Conservation (phyloP, 2,329 filamentous ascomycete species). For the Stachybotrys chartarum region DNA sequence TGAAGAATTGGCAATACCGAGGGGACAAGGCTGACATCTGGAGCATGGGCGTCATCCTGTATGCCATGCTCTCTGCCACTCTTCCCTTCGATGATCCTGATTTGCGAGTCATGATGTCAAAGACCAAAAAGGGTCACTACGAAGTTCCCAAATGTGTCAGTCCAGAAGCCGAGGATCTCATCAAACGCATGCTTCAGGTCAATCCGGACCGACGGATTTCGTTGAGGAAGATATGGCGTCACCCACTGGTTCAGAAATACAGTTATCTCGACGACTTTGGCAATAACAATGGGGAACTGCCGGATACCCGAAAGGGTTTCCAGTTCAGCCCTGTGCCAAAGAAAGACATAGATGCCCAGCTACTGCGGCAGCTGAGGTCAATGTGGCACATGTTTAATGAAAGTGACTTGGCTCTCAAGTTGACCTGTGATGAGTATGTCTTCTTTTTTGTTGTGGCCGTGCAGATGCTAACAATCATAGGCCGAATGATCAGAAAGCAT, state of each 20-base stretch:
- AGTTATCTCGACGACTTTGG: constrained; percentile 65
- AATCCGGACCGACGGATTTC: constrained; percentile 74
- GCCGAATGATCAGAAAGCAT: constrained; percentile 84
- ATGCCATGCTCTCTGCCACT: constrained; percentile 74
- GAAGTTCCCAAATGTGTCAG: constrained; percentile 57
- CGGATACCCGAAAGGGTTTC: constrained; percentile 54
- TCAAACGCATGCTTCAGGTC: constrained; percentile 70
- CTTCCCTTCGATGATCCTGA: constrained; percentile 74
- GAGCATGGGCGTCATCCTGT: constrained; percentile 88
- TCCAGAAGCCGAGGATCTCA: constrained; percentile 66
- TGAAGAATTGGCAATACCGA: constrained; percentile 68
- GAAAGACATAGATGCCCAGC: constrained; percentile 70
- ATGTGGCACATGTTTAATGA: constrained; percentile 85
- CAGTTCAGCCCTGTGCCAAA: constrained; percentile 50
- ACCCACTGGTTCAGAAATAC: constrained; percentile 81
- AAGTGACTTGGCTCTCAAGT: constrained; percentile 59
- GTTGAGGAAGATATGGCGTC: constrained; percentile 76
- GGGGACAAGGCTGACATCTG: constrained; percentile 88
- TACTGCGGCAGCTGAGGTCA: constrained; percentile 78
- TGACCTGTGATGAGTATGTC: constrained; percentile 59
- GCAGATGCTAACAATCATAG: constrained; percentile 34
- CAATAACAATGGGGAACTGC: constrained; percentile 43
- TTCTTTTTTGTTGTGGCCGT: neutral
- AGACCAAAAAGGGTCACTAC: constrained; percentile 53
- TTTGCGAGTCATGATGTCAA: constrained; percentile 53